Percentiles rank a stretch among this genome's conserved stretches.
These are phyloP conservation scores for Viridothelium virens DNA, from an alignment of 495 filamentous ascomycete species.

Conservation along the genomic window DNA sequence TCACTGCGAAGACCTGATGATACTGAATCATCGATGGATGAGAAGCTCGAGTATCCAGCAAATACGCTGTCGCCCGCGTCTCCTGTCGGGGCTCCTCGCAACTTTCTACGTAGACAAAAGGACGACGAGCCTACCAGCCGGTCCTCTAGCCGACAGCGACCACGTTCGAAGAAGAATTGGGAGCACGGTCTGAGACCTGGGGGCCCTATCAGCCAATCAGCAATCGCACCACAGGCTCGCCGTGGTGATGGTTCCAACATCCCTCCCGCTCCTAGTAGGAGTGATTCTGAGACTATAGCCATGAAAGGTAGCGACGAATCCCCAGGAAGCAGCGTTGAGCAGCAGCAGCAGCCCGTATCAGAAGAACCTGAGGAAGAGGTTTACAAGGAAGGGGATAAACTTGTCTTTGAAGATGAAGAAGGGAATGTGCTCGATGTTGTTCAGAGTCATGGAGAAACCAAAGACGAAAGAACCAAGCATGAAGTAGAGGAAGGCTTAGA, in stretches of 20 bases:
- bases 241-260: constrained; percentile 27
- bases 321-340: constrained; percentile 26
- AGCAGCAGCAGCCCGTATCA: constrained; percentile 14
- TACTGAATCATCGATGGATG: constrained; percentile 43
- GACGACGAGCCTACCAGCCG: constrained; percentile 63
- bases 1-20: constrained; percentile 63
- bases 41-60: constrained; percentile 61
- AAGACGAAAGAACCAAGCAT: constrained; percentile 40
- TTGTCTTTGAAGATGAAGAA: constrained; percentile 79
- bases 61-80: constrained; percentile 71
- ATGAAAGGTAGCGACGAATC: constrained; percentile 28
- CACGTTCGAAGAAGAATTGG: constrained; percentile 60
- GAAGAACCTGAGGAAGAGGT: constrained; percentile 28
- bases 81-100: constrained; percentile 63
- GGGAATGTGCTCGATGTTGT: constrained; percentile 67
- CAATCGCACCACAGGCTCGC: constrained; percentile 66
- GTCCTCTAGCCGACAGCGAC: constrained; percentile 52
- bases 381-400: constrained; percentile 74
- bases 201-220: constrained; percentile 84
- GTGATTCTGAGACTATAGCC: constrained; percentile 36
- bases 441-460: constrained; percentile 24
- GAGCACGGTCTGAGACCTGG: constrained; percentile 68
- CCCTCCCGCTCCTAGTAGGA: constrained; percentile 16
- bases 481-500: constrained; percentile 51
- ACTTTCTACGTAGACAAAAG: constrained; percentile 73